These are phyloP conservation scores for Ambrosia artemisiifolia DNA, from an alignment of 129 eudicot species.

Conservation along the genomic window DNA sequence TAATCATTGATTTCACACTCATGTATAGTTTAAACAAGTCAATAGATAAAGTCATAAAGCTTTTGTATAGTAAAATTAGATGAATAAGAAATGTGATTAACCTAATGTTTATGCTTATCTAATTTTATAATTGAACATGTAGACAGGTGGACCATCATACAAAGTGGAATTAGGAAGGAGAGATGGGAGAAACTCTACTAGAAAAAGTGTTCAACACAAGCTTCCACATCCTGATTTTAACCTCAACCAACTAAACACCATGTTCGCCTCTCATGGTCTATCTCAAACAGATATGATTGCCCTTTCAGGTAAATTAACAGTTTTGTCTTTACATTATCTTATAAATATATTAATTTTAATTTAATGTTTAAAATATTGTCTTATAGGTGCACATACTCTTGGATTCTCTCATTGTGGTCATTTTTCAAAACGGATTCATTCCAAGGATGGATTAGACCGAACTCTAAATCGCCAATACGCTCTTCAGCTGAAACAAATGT, in stretches of 20 bases:
- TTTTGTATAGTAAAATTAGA: no score
- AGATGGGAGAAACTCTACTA: slow-evolving; percentile 67
- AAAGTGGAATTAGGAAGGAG: slow-evolving; percentile 64
- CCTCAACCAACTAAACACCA: slow-evolving; percentile 50
- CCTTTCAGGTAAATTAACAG: slow-evolving; percentile 51
- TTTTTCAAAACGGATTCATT: slow-evolving; percentile 42
- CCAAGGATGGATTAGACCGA: slow-evolving; percentile 37
- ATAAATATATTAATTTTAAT: no score
- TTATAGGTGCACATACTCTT: slow-evolving; percentile 52
- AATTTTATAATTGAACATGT: neutral
- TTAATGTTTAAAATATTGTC: no score
- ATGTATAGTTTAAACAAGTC: no score
- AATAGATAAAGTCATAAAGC: no score
- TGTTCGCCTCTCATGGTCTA: slow-evolving; percentile 53
- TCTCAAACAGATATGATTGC: slow-evolving; percentile 70
- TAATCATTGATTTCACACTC: no score
- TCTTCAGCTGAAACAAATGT: slow-evolving; percentile 32
- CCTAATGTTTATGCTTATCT: no score
- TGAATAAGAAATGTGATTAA: no score
- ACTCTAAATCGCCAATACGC: slow-evolving; percentile 42
- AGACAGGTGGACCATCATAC: slow-evolving; percentile 80
- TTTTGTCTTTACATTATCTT: neutral
- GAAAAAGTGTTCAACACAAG: slow-evolving; percentile 42
- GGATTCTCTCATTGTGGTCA: slow-evolving; percentile 62
- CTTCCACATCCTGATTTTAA: slow-evolving; percentile 54